phyloP scores from a whole-genome alignment of 768 basidiomycete species.

The Boletus reticuloceps region DNA sequence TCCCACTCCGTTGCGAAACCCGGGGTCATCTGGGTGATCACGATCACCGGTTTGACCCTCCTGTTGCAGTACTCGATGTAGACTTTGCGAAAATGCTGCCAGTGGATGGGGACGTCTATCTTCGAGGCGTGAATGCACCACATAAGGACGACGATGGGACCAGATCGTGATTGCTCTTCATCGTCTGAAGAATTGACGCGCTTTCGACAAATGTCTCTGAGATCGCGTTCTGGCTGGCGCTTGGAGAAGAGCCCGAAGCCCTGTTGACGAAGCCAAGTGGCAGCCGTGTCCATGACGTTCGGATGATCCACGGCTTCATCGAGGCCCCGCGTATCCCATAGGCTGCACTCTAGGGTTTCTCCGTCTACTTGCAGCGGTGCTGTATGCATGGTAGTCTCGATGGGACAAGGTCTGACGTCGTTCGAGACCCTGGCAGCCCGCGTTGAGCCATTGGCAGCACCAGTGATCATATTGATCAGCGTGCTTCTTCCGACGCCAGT shows the following conservation, averaged over 20 bases:
- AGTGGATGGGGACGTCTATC: conserved; percentile 25
- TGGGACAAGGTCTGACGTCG: conserved; percentile 23
- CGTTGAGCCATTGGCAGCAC: conserved; percentile 7
- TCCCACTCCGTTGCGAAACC: conserved; percentile 14
- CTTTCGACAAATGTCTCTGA: conserved; percentile 16
- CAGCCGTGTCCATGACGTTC: conserved; percentile 16
- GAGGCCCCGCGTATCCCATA: conserved; percentile 29
- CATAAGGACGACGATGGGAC: conserved; percentile 18
- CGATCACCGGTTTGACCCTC: conserved; percentile 25
- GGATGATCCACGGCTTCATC: conserved; percentile 25
- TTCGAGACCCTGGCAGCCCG: conserved; percentile 21
- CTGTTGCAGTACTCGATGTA: conserved; percentile 24
- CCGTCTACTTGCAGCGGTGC: conserved; percentile 1
- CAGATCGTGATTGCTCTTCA: conserved; percentile 3
- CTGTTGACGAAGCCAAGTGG: conserved; percentile 22
- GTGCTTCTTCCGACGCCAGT: conserved; percentile 30
- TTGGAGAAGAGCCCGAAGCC: conserved; percentile 14
- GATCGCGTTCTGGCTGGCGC: conserved; percentile 22
- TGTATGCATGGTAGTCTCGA: conserved; percentile 19
- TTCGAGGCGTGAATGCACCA: conserved; percentile 32
- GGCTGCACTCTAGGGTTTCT: conserved; percentile 8
- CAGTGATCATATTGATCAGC: conserved; percentile 27
- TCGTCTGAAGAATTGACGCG: conserved; percentile 13
- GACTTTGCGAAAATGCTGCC: conserved; percentile 26
- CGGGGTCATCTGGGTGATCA: conserved; percentile 25